These are phyloP conservation scores for Pulveroboletus sp. DNA, from an alignment of 768 basidiomycete genomes.

Conservation along the genomic window DNA sequence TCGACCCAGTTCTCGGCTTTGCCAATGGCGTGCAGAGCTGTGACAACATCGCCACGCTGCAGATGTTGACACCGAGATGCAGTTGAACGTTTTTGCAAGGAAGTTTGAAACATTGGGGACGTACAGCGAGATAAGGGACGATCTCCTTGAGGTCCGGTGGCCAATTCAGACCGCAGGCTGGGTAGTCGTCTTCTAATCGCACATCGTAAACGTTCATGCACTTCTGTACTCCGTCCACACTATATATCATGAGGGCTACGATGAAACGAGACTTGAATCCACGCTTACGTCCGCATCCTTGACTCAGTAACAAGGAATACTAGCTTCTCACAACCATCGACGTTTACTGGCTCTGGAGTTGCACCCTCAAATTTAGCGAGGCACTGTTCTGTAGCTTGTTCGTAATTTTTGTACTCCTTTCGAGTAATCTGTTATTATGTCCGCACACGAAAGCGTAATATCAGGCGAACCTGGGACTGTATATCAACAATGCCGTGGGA, in stretches of 20 bases:
- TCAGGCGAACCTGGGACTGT: slow-evolving; percentile 53
- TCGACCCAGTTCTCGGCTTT: slow-evolving; percentile 85
- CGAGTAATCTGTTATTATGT: neutral
- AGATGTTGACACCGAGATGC: neutral
- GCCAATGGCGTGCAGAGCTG: slow-evolving; percentile 73
- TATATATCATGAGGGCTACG: slow-evolving; percentile 25
- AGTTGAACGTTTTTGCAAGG: neutral
- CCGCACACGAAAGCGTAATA: neutral
- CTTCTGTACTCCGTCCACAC: slow-evolving; percentile 61
- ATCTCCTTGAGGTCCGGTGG: slow-evolving; percentile 79
- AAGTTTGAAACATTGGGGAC: slow-evolving; percentile 27
- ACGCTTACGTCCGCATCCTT: slow-evolving; percentile 21
- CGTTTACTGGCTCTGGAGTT: slow-evolving; percentile 50
- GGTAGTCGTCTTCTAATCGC: slow-evolving; percentile 76
- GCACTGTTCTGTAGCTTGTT: slow-evolving; percentile 58
- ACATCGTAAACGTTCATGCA: slow-evolving; percentile 97
- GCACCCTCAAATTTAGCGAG: slow-evolving; percentile 36
- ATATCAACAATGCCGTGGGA: slow-evolving; percentile 74
- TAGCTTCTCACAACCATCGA: slow-evolving; percentile 57
- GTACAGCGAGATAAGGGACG: slow-evolving; percentile 73
- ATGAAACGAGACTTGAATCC: neutral
- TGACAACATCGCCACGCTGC: slow-evolving; percentile 76
- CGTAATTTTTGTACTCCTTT: slow-evolving; percentile 60
- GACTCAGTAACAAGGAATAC: slow-evolving; percentile 38
- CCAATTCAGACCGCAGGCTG: slow-evolving; percentile 98